Evolutionary conservation across 2,329 filamentous ascomycete species (phyloP).

Genomic region (Paracorniculantispora psalliotae): DNA sequence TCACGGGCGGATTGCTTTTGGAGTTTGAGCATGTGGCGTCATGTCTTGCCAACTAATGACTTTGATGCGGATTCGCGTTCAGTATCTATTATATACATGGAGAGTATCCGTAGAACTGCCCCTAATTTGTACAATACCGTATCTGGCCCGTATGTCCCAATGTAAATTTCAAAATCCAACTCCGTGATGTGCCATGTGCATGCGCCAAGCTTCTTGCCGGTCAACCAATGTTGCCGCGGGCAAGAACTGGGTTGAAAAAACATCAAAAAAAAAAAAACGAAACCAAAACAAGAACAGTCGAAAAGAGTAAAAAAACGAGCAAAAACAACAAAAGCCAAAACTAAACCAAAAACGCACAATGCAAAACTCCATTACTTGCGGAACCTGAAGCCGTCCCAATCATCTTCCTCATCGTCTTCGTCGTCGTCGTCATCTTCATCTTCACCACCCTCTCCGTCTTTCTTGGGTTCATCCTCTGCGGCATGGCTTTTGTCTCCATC

Average conservation of each 20-base stretch:
- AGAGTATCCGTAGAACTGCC: neutral
- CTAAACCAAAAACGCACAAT: neutral
- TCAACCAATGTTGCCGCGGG: neutral
- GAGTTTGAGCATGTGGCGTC: neutral
- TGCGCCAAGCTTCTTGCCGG: neutral
- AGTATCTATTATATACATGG: constrained; percentile 7
- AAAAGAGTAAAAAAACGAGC: neutral
- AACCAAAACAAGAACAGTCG: too few species aligned
- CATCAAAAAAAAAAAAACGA: too few species aligned
- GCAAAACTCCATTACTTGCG: constrained; percentile 11
- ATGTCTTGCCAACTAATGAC: neutral
- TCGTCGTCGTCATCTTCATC: constrained; percentile 36
- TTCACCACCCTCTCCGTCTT: constrained; percentile 30
- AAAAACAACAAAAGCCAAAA: too few species aligned
- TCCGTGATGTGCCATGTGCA: neutral
- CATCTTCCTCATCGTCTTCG: constrained; percentile 43
- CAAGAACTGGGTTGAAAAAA: neutral
- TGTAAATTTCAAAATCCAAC: neutral
- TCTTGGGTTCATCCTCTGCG: constrained; percentile 22
- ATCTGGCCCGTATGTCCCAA: neutral
- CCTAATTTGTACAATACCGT: constrained; percentile 7
- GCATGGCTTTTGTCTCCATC: constrained; percentile 13
- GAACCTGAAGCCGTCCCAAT: constrained; percentile 58
- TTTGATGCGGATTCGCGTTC: neutral
- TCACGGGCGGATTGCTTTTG: neutral